Evolutionary conservation across 768 basidiomycete species (phyloP), one percentile per base, ranked within the genome.

Genomic region (Boletus sp.): DNA sequence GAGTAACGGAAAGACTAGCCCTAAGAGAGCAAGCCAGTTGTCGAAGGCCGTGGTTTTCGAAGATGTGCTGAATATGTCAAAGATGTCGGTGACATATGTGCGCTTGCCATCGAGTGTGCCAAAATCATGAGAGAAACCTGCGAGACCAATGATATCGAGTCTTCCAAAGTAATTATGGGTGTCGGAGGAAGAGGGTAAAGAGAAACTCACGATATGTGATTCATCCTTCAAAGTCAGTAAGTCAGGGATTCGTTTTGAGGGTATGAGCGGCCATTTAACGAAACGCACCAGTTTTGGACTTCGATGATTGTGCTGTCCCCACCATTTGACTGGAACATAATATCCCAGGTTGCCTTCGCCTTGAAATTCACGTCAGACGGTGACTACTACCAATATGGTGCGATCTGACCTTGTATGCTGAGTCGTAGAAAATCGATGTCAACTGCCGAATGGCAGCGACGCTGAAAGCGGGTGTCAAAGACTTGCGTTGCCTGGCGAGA

Each of bases 51-150:
- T 68, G 5, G 51, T 30, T 0, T 21, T 9, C 15, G 55, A 54
- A 10, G 72, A 61, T 14, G 56, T 55, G 9, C 37, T 32, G 50
- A 78, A 72, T 0, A 70, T 64, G 19, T 76, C 74, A 33, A 81
- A 77, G 4, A 72, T 67, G 6, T 74, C 70, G 4, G 72, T 69
- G 9, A 83, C 72, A 4, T 72, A 56, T 4, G 78, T 69, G 23
- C 63, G 64, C 51, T 79, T 74, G 5, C 82, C 82, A 10, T 79
- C 74, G 5, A 84, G 71, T 0, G 79, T 66, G 14, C 76, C 75
- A 56, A 85, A 85, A 60, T 83, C 72, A 57, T 83, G 77, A 5
- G 21, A 41, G 21, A 42, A 42, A 25, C 41, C 14, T 25, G 41
- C 41, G 13, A 42, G 41, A 5, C 41, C 41, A 9, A 42, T 25